Conservation (phyloP, 2,329 filamentous ascomycete species). For the Phialocephala sp. region DNA sequence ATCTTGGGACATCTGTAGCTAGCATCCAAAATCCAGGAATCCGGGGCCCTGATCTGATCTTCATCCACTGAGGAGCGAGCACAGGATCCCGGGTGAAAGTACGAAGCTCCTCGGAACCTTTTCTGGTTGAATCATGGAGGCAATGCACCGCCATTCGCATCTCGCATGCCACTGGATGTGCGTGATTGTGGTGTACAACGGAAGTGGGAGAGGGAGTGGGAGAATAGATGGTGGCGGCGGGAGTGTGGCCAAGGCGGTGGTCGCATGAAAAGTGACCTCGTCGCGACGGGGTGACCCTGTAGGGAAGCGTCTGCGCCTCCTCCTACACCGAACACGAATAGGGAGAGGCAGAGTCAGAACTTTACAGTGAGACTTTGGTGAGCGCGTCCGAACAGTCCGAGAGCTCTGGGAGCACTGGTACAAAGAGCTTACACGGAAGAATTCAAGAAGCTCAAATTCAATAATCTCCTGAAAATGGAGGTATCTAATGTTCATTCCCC, state of each 20-base stretch:
- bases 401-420: too few species aligned
- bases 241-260: not conserved
- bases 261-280: too few species aligned
- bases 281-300: not conserved
- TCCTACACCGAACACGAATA: not conserved
- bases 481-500: not conserved
- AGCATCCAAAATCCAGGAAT: not conserved
- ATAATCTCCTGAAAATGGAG: not conserved
- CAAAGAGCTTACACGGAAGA: too few species aligned
- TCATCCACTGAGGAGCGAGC: conserved; percentile 1
- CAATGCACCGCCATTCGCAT: not conserved
- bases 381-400: not conserved
- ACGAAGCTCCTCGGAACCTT: not conserved
- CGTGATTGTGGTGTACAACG: not conserved
- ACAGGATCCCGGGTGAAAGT: conserved; percentile 1
- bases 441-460: not conserved
- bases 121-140: not conserved
- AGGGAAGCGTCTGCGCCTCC: not conserved
- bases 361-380: not conserved
- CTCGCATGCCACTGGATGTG: not conserved
- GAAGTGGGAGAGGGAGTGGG: not conserved
- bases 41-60: not conserved
- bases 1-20: not conserved
- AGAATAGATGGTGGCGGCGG: conserved; percentile 1
- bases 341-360: not conserved